These are phyloP conservation scores for Asterella californica DNA, from an alignment of 225 moss, liverwort and hornwort genomes.

Conservation along the genomic window DNA sequence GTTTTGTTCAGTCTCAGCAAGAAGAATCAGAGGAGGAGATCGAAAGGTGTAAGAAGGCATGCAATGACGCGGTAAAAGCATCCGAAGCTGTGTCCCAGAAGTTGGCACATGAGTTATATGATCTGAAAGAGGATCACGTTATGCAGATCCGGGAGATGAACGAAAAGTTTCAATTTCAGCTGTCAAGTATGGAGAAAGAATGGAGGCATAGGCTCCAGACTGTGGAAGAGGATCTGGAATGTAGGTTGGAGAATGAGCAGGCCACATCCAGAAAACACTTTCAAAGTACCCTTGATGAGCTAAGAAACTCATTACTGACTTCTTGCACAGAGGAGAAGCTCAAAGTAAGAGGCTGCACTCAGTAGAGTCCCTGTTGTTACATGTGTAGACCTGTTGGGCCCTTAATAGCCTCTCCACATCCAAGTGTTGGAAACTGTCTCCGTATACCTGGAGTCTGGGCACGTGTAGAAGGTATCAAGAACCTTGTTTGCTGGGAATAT, in stretches of 20 bases:
- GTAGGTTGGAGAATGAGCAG: constrained; percentile 25
- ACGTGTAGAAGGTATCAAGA: neutral
- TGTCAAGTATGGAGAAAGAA: constrained; percentile 20
- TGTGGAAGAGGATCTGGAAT: constrained; percentile 28
- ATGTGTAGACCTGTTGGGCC: neutral
- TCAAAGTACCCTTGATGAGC: constrained; percentile 30
- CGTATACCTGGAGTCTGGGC: neutral
- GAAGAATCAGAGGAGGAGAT: constrained; percentile 32
- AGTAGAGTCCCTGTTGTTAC: neutral
- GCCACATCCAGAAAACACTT: constrained; percentile 24
- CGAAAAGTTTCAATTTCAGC: constrained; percentile 11
- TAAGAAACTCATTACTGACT: constrained; percentile 28
- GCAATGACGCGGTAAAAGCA: constrained; percentile 20
- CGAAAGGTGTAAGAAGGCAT: constrained; percentile 22
- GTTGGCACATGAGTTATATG: constrained; percentile 28
- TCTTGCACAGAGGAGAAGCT: constrained; percentile 24
- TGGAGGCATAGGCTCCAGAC: constrained; percentile 28
- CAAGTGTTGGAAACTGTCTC: neutral
- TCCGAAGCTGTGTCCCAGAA: constrained; percentile 23
- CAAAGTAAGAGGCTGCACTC: constrained; percentile 13
- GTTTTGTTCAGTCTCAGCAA: constrained; percentile 31
- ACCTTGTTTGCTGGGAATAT: neutral
- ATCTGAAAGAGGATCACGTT: constrained; percentile 19
- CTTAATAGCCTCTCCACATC: neutral
- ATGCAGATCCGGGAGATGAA: constrained; percentile 21